Percentiles rank a stretch among this genome's conserved stretches.
Evolutionary conservation across 306 rosid genomes (phyloP).

Genomic region (Clitoria ternatea): DNA sequence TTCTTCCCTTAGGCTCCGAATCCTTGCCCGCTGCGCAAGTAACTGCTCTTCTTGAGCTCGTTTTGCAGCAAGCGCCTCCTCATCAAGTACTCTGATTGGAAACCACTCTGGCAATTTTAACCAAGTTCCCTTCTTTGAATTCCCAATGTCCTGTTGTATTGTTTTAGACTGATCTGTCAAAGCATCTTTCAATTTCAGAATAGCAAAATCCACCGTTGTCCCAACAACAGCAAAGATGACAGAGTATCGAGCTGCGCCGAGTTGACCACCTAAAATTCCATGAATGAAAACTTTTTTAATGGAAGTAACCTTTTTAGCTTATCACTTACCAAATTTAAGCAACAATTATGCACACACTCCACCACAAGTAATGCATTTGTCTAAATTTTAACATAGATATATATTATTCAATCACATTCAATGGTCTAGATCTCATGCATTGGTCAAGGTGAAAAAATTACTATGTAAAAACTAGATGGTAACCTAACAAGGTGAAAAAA

Average conservation of each 20-base stretch:
- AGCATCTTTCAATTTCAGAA: conserved; percentile 39
- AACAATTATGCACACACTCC: neutral
- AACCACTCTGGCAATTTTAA: conserved; percentile 86
- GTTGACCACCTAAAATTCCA: conserved; percentile 63
- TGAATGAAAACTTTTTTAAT: conserved; percentile 1
- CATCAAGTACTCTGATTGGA: conserved; percentile 75
- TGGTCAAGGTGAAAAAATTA: too few species aligned
- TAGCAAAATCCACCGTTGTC: conserved; percentile 55
- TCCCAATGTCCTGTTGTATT: conserved; percentile 26
- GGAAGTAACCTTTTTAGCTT: neutral
- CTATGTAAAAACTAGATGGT: neutral
- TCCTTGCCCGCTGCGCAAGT: conserved; percentile 52
- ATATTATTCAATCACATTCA: too few species aligned
- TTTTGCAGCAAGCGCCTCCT: conserved; percentile 77
- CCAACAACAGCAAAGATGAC: conserved; percentile 64
- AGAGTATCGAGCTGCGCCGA: conserved; percentile 72
- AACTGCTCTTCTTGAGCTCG: conserved; percentile 63
- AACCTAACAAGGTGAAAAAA: neutral
- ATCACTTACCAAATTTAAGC: neutral
- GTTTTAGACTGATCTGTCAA: conserved; percentile 44
- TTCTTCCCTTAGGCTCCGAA: conserved; percentile 55
- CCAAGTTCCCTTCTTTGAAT: conserved; percentile 44
- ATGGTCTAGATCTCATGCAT: too few species aligned
- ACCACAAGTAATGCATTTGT: neutral
- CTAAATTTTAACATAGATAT: neutral